A percentile compares a stretch with the other conserved stretches of the same genome.
Conservation (phyloP, 352 stramenopile genomes). For the Achlya hypogyna region DNA sequence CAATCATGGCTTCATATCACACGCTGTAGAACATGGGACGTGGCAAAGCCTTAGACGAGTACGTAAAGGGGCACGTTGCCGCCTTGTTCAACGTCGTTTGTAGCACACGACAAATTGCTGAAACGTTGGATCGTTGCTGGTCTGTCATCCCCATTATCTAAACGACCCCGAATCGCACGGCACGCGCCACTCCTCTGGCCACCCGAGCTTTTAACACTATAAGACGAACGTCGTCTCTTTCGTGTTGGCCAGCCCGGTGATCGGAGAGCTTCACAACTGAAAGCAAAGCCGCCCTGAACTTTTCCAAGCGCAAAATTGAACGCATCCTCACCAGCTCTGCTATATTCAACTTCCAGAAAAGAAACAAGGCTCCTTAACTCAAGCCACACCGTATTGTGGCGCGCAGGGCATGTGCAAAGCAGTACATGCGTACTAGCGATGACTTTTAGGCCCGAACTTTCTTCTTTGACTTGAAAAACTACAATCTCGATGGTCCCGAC, state of each 20-base stretch:
- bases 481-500: background rate
- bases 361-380: background rate
- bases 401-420: background rate
- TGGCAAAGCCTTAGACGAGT: background rate
- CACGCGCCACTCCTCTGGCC: background rate
- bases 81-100: background rate
- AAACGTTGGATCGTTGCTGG: background rate
- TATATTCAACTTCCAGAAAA: background rate
- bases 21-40: background rate
- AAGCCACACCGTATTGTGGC: background rate
- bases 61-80: background rate
- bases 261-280: background rate
- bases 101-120: background rate
- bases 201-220: background rate
- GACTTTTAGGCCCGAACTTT: background rate
- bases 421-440: too few species aligned
- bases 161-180: background rate
- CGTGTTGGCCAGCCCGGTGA: background rate
- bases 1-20: background rate
- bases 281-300: background rate
- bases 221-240: background rate
- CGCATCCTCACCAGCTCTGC: background rate
- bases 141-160: background rate
- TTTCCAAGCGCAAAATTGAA: background rate
- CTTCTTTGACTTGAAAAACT: constrained; percentile 3